Evolutionary conservation across 1,284 basidiomycete genomes (phyloP).

Genomic region (Rugosomyces carneus): DNA sequence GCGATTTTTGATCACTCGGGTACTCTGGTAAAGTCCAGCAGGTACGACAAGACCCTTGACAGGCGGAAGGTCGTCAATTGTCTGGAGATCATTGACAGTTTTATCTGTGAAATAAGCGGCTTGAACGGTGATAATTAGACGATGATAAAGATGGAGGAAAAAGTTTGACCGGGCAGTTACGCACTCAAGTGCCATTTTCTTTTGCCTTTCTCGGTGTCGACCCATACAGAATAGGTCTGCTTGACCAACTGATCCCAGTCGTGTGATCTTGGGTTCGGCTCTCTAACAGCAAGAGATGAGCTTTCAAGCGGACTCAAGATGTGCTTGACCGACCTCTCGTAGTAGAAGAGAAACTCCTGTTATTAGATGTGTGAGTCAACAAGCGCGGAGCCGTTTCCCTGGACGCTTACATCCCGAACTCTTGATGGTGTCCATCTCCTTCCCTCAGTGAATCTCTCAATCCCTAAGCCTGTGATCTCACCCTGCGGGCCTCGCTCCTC

Average conservation of each 20-base stretch:
- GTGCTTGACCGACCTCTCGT: constrained; percentile 58
- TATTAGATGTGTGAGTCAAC: constrained; percentile 4
- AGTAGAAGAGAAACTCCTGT: constrained; percentile 78
- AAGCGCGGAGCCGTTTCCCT: constrained; percentile 15
- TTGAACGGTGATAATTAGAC: constrained; percentile 22
- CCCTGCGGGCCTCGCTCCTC: constrained; percentile 75
- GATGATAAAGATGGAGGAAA: neutral
- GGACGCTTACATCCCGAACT: constrained; percentile 63
- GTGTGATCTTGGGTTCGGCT: constrained; percentile 31
- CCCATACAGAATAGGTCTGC: constrained; percentile 74
- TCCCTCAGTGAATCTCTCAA: constrained; percentile 74
- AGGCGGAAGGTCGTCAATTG: constrained; percentile 54
- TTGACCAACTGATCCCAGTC: constrained; percentile 72
- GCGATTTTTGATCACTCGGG: constrained; percentile 47
- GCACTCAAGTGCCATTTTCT: constrained; percentile 77
- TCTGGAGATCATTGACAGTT: constrained; percentile 57
- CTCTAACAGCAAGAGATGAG: constrained; percentile 14
- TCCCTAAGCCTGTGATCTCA: constrained; percentile 70
- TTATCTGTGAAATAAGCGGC: constrained; percentile 75
- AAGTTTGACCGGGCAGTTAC: constrained; percentile 12
- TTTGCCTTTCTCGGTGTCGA: constrained; percentile 52
- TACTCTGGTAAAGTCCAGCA: constrained; percentile 57
- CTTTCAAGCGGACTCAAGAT: neutral
- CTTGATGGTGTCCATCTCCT: constrained; percentile 74
- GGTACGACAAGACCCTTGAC: constrained; percentile 52